Conservation (phyloP, 768 basidiomycete genomes). For the Pulveroboletus sp. region DNA sequence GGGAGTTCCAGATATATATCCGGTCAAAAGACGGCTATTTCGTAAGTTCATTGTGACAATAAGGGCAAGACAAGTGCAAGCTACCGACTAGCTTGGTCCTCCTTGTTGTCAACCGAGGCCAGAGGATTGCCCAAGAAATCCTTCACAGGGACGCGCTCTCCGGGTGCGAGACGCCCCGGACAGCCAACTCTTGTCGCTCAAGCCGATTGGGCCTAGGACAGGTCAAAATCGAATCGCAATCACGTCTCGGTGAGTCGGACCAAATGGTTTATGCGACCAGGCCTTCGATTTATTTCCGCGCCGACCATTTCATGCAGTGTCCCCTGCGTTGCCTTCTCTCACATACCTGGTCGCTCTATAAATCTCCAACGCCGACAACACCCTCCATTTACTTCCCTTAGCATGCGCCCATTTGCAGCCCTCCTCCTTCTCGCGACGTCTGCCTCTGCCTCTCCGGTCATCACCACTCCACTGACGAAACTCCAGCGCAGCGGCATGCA, state of each 20-base stretch:
- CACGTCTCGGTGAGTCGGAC: no score
- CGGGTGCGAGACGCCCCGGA: no score
- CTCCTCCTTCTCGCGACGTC: slow-evolving; percentile 8
- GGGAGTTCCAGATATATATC: no score
- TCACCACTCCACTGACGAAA: slow-evolving; percentile 12
- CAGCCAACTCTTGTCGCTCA: no score
- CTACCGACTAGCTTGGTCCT: neutral
- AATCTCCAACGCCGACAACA: neutral
- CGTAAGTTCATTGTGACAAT: no score
- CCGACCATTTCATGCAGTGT: neutral
- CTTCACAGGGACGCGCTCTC: neutral
- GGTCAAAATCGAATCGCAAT: no score
- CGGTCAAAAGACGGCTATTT: no score
- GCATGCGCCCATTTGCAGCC: slow-evolving; percentile 12
- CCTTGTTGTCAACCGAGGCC: neutral
- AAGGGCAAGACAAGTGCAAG: neutral
- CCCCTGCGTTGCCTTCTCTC: neutral
- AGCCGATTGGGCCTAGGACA: no score
- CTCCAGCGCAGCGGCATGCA: slow-evolving; percentile 9
- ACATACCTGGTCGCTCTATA: neutral
- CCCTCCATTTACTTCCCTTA: neutral
- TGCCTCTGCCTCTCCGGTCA: slow-evolving; percentile 2
- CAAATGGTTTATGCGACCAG: no score
- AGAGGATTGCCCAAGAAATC: neutral
- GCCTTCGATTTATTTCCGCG: no score